Evolutionary conservation across 2,329 filamentous ascomycete species (phyloP), one percentile per base, ranked within the genome.

Genomic region (Paracamarosporium sp.): DNA sequence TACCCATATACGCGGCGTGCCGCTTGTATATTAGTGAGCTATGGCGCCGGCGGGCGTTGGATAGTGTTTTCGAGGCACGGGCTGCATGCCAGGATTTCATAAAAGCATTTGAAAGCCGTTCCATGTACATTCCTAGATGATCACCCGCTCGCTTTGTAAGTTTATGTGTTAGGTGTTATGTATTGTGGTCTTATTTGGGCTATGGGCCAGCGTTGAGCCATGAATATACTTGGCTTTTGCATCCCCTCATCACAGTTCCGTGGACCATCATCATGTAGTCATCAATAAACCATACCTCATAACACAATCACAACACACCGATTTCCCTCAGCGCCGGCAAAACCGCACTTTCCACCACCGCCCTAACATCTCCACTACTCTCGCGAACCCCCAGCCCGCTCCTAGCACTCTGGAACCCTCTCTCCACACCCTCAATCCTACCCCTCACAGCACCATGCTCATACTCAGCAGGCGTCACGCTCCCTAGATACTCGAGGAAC

Each of bases 401-500:
- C 30, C 57, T 55, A 4, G 13, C 5, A 4, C 44, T 41, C 56
- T 64, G 61, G 44, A 68, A 66, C 44, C n/a, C 55, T 12, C 7
- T 17, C 56, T 63, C 62, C 28, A 65, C 61, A 3, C 13, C 53
- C 44, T 53, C 46, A 1, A 68, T 55, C 27, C 38, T 17, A 52
- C 13, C 46, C 55, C 64, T 56, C 51, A 59, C 64, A 6, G 6
- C 59, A 3, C 0, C 31, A 24, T 50, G 33, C 20, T 61, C 54
- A 47, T 68, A 68, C 36, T 24, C 52, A 6, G 27, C 46, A 12
- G 52, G 53, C 43, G 27, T 22, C 38, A 56, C 56, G 12, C 53
- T 59, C 1, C 62, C 47, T 52, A 81, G 64, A 59, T 80, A 81
- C 17, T 78, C 66, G 9, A 81, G 60, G 61, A 84, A 84, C 28